Base-by-base conservation (phyloP, 2,329 filamentous ascomycete species). In the Coleophoma crateriformis region DNA sequence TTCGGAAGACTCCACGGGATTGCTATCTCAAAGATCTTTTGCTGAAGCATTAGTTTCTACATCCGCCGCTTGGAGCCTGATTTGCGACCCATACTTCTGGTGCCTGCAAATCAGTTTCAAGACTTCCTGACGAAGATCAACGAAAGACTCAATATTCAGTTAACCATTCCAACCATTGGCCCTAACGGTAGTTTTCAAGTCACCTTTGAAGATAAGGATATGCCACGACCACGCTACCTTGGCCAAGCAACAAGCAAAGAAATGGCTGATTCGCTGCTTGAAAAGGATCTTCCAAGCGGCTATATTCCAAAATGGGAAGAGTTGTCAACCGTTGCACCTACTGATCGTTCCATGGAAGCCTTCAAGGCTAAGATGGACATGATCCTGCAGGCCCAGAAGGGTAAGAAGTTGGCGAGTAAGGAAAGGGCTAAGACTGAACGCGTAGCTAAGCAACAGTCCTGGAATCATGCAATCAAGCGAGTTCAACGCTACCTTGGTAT, bases 401-500 rank as follows among this genome's bases (percentile, higher is more conserved):
- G 70, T 15, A 72, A 66, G 46, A 72, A 66, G 46, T 59, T 60
- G 1, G 61, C 59, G 3, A 79, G 72, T 48, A 74, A 70, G 35
- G 78, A 77, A 61, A 77, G 70, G 55, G 69, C 71, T 35, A 69
- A 68, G 42, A 68, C 73, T 37, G 73, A 76, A 35, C 73, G 74
- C 1, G 51, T 77, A 3, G 57, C 71, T 19, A 74, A 71, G 38
- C 78, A 82, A 52, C 72, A 76, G 54, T 62, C 68, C 3, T 79
- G 77, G 69, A 71, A 72, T 1, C 70, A 74, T 34, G 75, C 81
- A 59, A 71, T 88, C 54, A 81, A 82, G 56, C 77, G 85, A 42
- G 72, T 79, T 7, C 85, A 91, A 62, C 72, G 79, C 46, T 88
- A 88, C 59, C 75, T 95, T 1, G 88, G 88, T 4, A 70, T 95